Base-by-base conservation (phyloP, 139 green algal species). In the Coelastrella sp. region DNA sequence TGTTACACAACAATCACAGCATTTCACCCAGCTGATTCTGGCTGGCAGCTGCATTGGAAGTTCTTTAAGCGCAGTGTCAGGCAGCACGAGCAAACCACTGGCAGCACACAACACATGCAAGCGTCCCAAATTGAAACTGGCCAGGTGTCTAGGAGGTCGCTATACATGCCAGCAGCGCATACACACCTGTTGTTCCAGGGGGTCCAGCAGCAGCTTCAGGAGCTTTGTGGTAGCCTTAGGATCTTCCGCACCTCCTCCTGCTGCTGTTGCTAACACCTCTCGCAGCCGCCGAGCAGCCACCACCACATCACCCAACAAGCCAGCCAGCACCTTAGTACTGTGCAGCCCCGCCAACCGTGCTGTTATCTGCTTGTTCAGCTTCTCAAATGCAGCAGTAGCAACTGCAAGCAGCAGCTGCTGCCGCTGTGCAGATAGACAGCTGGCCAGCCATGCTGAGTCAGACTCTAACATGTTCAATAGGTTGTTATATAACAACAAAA, bases 401-500 rank as follows among this genome's bases (percentile, higher is more conserved):
- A 98, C 88, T 32, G 90, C 90, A 20, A 94, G 87, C 80, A 96
- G 88, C 83, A 98, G 90, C 58, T 57, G 22, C 8, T 90, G 90
- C 80, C 88, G 89, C 57, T 79, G n/a, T 3, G 14, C 77, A 0
- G 95, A 95, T 84, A 98, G 89, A 57, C 93, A 92, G 0, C 61
- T 32, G 20, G 14, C 85, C 19, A 85, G 92, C 97, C 97, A 99
- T 0, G 65, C 85, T 8, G 92, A 86, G 90, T 99, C 97, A 16
- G 85, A 80, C 59, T 93, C 80, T 74, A 97, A 64, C 5, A 91
- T 68, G 2, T 83, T 61, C 78, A 95, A 80, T 22, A 97, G 83
- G 76, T 95, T 92, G 32, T 96, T 94, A 83, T 96, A 98, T 71
- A 97, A 96, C 10, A 56, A 76, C 64, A 95, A 90, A 32, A 98